Evolutionary conservation across 495 filamentous ascomycete species (phyloP).

Genomic region (Zalerion maritima): DNA sequence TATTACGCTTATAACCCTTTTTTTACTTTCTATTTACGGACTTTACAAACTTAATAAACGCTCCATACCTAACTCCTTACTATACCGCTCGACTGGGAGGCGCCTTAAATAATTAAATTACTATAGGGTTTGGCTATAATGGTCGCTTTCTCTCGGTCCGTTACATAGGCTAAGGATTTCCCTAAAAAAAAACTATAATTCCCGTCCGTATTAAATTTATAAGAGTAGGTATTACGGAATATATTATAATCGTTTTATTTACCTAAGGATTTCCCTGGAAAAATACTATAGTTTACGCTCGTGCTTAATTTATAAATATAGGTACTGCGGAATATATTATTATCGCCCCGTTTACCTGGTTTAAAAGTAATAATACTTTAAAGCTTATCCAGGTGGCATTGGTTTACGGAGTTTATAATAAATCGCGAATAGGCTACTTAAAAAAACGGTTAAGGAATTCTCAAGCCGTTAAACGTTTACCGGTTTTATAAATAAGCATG

Average conservation of each 20-base stretch:
- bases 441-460: constrained; percentile 7
- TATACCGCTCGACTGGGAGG: constrained; percentile 6
- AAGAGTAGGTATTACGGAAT: constrained; percentile 5
- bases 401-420: constrained; percentile 3
- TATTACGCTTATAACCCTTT: constrained; percentile 5
- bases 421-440: not conserved
- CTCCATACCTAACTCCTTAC: constrained; percentile 4
- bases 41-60: constrained; percentile 1
- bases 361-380: constrained; percentile 7
- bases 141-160: constrained; percentile 6
- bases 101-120: no score
- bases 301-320: constrained; percentile 5
- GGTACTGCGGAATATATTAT: no score
- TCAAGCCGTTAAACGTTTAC: constrained; percentile 10
- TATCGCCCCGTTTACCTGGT: constrained; percentile 6
- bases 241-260: no score
- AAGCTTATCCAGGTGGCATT: constrained; percentile 7
- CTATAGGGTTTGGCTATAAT: no score
- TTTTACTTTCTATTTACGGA: no score
- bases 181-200: constrained; percentile 2
- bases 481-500: constrained; percentile 5
- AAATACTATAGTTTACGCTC: constrained; percentile 8
- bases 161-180: constrained; percentile 8
- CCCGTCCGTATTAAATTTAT: constrained; percentile 5
- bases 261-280: no score